Conservation (phyloP, 352 stramenopile genomes). For the Discostella stelligera region DNA sequence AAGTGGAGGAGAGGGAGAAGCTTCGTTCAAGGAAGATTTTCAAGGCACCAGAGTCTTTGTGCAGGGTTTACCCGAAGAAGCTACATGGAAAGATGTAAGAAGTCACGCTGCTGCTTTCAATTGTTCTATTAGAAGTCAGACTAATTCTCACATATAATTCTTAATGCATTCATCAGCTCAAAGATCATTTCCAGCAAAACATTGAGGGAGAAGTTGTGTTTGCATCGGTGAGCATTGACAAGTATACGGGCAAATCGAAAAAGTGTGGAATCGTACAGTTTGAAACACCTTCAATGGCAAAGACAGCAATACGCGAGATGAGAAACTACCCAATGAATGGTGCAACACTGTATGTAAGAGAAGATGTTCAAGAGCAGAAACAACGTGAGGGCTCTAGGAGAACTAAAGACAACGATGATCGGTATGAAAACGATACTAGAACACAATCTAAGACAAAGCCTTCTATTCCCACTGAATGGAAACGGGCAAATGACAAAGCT, state of each 20-base stretch:
- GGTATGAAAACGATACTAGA: constrained; percentile 1
- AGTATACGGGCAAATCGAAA: constrained; percentile 64
- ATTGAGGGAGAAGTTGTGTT: constrained; percentile 75
- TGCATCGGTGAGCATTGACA: constrained; percentile 72
- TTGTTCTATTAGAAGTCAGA: neutral
- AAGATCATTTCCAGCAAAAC: constrained; percentile 73
- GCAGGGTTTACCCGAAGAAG: constrained; percentile 62
- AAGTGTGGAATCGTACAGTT: constrained; percentile 80
- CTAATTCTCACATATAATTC: neutral
- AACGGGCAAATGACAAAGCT: constrained; percentile 63
- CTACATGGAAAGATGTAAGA: constrained; percentile 72
- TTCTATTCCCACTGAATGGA: constrained; percentile 59
- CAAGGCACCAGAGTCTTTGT: constrained; percentile 77
- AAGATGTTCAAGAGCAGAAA: constrained; percentile 73
- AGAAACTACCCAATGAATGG: constrained; percentile 71
- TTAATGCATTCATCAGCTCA: constrained; percentile 32
- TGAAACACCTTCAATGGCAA: constrained; percentile 66
- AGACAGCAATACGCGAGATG: constrained; percentile 74
- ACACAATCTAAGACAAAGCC: constrained; percentile 3
- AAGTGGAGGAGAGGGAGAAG: constrained; percentile 1
- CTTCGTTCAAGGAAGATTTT: constrained; percentile 69
- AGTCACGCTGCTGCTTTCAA: constrained; percentile 2
- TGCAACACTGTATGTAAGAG: constrained; percentile 62
- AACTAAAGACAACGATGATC: constrained; percentile 1
- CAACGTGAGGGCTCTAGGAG: constrained; percentile 5